These are phyloP conservation scores for Cylindrotheca closterium DNA, from an alignment of 108 stramenopile species.

Conservation along the genomic window DNA sequence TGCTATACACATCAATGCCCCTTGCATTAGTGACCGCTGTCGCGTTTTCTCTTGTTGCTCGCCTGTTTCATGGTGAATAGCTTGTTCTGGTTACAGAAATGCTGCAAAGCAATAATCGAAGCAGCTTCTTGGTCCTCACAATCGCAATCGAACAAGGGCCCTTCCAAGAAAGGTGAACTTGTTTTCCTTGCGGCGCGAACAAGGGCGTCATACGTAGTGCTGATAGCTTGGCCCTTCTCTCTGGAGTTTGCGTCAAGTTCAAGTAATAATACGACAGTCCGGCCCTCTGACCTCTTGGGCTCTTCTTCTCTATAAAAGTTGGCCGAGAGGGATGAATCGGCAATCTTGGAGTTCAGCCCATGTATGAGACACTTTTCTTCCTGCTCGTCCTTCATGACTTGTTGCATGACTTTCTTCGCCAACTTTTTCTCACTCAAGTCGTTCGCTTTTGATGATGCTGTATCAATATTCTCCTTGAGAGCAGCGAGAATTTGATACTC, in stretches of 20 bases:
- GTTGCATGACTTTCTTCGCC: conserved; percentile 3
- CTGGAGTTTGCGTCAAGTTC: not conserved
- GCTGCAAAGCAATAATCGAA: conserved; percentile 58
- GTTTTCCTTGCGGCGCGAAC: conserved; percentile 7
- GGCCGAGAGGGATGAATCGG: not conserved
- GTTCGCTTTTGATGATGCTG: not conserved
- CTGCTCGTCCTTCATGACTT: not conserved
- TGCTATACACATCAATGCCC: not conserved
- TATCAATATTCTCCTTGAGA: conserved; percentile 20
- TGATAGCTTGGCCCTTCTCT: not conserved
- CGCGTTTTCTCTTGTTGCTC: conserved; percentile 13
- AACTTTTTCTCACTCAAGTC: conserved; percentile 18
- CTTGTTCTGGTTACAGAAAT: conserved; percentile 58
- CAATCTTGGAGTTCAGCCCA: not conserved
- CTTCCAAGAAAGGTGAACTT: conserved; percentile 8
- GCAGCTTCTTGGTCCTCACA: conserved; percentile 51
- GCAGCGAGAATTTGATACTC: conserved; percentile 73
- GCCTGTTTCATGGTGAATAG: conserved; percentile 15
- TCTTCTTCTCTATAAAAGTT: conserved; percentile 1
- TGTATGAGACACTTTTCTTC: not conserved
- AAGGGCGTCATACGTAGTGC: conserved; percentile 10
- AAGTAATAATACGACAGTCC: not conserved
- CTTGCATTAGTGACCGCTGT: not conserved
- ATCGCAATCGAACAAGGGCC: not conserved
- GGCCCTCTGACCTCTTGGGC: not conserved